Base-by-base conservation (phyloP, 768 basidiomycete genomes). In the Suillus bovinus region DNA sequence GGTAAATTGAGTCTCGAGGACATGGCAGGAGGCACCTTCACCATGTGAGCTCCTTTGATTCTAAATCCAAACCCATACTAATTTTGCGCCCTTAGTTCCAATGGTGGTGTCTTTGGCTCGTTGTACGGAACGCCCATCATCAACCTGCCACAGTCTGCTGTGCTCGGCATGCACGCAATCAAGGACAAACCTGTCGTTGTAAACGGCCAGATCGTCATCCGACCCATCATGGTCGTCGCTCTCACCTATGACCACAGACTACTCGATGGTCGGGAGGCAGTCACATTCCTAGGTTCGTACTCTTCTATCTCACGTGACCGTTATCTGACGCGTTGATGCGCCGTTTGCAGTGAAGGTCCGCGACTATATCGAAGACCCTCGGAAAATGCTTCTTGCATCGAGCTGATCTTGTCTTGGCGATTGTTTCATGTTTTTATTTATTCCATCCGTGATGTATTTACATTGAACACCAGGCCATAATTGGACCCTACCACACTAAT, bases 1-100 rank as follows among this genome's bases (percentile, higher is more conserved):
- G 86, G 91, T 69, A 97, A 97, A 77, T 84, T 99, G 60, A 88
- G 90, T n/a, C 83, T 99, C 58, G 97, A 98, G 75, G 96, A 99
- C 75, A 98, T 98, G 96, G 84, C 94, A 38, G 96, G 96, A 55
- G 96, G 96, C 58, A 89, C 94, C n/a, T 98, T 99, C 84, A 99
- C 96, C 66, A 98, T 98, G 94, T 94, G 67, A 66, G 90, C 79
- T 41, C 38, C 36, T 59, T 17, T 41, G 33, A 38, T 44, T 6
- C 24, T 24, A 36, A 56, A 39, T 20, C 1, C 17, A 38, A 10
- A 20, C 3, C 11, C 20, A 27, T 4, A 47, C 22, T 62, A 9
- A 59, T 46, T 49, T 69, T 7, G 8, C 9, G 20, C 31, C 5
- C 63, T 34, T 66, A 96, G 94, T 76, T 99, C 97, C 44, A 99